Base-by-base conservation (phyloP, 345 rosid genomes). In the Carallia brachiata region DNA sequence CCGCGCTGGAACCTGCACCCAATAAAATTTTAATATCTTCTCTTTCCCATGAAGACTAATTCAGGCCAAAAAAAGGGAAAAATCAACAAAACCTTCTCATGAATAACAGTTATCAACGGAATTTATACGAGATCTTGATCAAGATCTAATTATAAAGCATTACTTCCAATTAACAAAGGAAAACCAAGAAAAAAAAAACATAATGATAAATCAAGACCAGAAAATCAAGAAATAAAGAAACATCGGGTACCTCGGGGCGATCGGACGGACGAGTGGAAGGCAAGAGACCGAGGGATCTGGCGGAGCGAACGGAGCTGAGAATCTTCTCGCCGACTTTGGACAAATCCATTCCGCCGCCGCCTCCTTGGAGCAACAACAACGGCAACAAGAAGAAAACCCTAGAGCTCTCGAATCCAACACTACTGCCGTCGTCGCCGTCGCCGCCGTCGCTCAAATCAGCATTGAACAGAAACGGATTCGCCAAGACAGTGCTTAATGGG, bases 271-370 rank as follows among this genome's bases (percentile, higher is more conserved):
- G 50, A 52, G 79, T 60, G 32, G 88, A 76, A 71, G 96, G 99
- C 78, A 95, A 76, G 62, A 92, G 88, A 36, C 96, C 97, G 63
- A 95, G 90, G 9, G 96, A 90, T 73, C 87, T 80, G n/a, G 97
- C 99, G 30, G 97, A 95, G 67, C 90, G 88, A 9, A 95, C 97
- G 65, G 99, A 95, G 75, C 95, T 95, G 36, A 95, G 83, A 68
- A 95, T 79, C 76, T 86, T 95, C 79, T 91, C 99, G 36, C 99
- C 93, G 18, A 95, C 90, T 66, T 86, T 95, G 28, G 99, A 90
- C 55, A 95, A 85, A 88, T 92, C 97, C 99, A 92, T 95, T 40
- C 87, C 87, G 53, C 85, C 84, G 32, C 85, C 85, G 52, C 84
- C 82, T 54, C 90, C 95, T 84, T 88, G 98, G 74, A 78, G 87